These are phyloP conservation scores for Boletus huronensis DNA, from an alignment of 768 basidiomycete species.

Conservation along the genomic window DNA sequence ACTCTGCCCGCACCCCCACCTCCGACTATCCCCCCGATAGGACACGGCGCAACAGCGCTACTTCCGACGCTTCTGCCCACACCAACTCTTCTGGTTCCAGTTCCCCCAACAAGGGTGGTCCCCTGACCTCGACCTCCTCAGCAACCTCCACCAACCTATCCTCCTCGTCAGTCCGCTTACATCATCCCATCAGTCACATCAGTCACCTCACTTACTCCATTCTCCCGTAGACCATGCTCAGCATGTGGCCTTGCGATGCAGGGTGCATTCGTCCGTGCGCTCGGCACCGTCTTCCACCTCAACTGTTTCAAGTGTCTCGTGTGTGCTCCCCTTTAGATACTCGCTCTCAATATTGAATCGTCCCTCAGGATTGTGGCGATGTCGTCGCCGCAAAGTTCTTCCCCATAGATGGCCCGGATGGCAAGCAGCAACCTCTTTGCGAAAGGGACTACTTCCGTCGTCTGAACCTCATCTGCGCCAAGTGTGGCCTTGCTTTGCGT, in stretches of 20 bases:
- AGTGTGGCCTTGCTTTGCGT: slow-evolving; percentile 89
- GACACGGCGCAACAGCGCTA: slow-evolving; percentile 42
- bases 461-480: slow-evolving; percentile 92
- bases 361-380: slow-evolving; percentile 82
- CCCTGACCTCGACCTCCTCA: slow-evolving; percentile 52
- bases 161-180: slow-evolving; percentile 50
- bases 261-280: slow-evolving; percentile 93
- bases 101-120: slow-evolving; percentile 39
- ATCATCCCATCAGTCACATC: slow-evolving; percentile 1
- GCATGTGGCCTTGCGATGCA: slow-evolving; percentile 82
- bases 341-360: not conserved
- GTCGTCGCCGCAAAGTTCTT: slow-evolving; percentile 99
- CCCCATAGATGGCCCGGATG: slow-evolving; percentile 89
- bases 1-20: slow-evolving; percentile 48
- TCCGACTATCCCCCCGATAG: slow-evolving; percentile 52
- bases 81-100: slow-evolving; percentile 50
- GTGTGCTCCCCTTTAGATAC: slow-evolving; percentile 29
- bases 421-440: slow-evolving; percentile 91
- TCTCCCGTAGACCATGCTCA: slow-evolving; percentile 55
- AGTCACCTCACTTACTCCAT: slow-evolving; percentile 3
- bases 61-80: slow-evolving; percentile 52
- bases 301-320: slow-evolving; percentile 99
- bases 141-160: slow-evolving; percentile 49
- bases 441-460: slow-evolving; percentile 98
- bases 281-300: slow-evolving; percentile 92